Evolutionary conservation across 495 filamentous ascomycete species (phyloP).

Genomic region (Trichoderma asperelloides): DNA sequence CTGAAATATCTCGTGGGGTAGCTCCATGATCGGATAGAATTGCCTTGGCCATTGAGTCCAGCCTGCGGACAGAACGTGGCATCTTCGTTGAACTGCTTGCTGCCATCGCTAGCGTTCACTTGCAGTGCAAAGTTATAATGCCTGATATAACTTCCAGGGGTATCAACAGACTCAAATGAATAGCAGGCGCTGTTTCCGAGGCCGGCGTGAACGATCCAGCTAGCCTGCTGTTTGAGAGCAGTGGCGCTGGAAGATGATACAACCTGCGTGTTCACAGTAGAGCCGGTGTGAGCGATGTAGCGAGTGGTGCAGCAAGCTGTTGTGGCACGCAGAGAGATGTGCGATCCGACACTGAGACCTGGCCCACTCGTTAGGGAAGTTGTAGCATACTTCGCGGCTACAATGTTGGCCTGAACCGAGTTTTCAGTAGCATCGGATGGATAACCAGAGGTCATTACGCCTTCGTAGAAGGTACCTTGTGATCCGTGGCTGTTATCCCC

Average conservation of each 20-base stretch:
- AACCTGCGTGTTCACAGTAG: slow-evolving; percentile 27
- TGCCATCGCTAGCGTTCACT: slow-evolving; percentile 39
- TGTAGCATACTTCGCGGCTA: slow-evolving; percentile 44
- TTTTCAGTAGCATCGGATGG: slow-evolving; percentile 47
- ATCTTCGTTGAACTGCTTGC: slow-evolving; percentile 44
- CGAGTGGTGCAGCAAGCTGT: slow-evolving; percentile 25
- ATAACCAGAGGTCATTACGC: slow-evolving; percentile 50
- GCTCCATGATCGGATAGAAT: slow-evolving; percentile 43
- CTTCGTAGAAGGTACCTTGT: slow-evolving; percentile 55
- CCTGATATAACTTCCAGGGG: slow-evolving; percentile 45
- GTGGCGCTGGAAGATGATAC: slow-evolving; percentile 42
- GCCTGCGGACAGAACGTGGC: slow-evolving; percentile 46
- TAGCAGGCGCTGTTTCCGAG: slow-evolving; percentile 43
- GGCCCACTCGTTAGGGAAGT: slow-evolving; percentile 39
- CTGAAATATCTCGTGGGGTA: slow-evolving; percentile 48
- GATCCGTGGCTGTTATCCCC: slow-evolving; percentile 47
- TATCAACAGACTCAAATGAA: slow-evolving; percentile 49
- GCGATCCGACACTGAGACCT: slow-evolving; percentile 37
- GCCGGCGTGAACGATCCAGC: slow-evolving; percentile 45
- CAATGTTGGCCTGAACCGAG: slow-evolving; percentile 49
- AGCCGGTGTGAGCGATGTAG: slow-evolving; percentile 40
- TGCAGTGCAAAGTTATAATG: slow-evolving; percentile 40
- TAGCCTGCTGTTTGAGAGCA: slow-evolving; percentile 39
- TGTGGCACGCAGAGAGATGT: slow-evolving; percentile 42
- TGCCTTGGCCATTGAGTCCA: slow-evolving; percentile 38